A percentile compares a stretch with the other conserved stretches of the same genome.
phyloP scores from a whole-genome alignment of 228 moss, liverwort and hornwort species.

The Sphagnum magellanicum region DNA sequence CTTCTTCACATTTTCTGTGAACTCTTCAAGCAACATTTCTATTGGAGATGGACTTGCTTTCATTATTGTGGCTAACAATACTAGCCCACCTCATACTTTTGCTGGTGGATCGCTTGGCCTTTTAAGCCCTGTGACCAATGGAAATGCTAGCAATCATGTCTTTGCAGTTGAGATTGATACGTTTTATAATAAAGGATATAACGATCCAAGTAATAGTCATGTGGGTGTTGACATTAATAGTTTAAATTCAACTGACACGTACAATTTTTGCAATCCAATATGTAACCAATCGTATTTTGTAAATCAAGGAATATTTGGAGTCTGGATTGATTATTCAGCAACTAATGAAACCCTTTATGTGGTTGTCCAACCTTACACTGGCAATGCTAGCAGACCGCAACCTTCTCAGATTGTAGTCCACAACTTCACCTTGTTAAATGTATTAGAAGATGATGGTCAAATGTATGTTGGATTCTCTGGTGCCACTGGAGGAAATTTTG shows the following conservation, averaged over 20 bases:
- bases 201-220: slow-evolving; percentile 16
- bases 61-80: not conserved
- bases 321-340: slow-evolving; percentile 11
- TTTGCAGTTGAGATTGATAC: slow-evolving; percentile 27
- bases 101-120: not conserved
- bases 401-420: not conserved
- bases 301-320: slow-evolving; percentile 4
- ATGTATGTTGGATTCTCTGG: slow-evolving; percentile 14
- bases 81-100: not conserved
- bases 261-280: slow-evolving; percentile 4
- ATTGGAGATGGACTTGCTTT: slow-evolving; percentile 15
- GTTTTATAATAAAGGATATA: not conserved
- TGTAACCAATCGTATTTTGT: slow-evolving; percentile 7
- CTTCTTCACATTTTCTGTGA: slow-evolving; percentile 14
- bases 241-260: slow-evolving; percentile 5
- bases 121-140: not conserved
- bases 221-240: slow-evolving; percentile 17
- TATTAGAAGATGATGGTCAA: not conserved
- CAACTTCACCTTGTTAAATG: not conserved
- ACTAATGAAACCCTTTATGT: slow-evolving; percentile 1
- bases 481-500: rapidly evolving
- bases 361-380: not conserved
- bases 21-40: too few relatives aligned
- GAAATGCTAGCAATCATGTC: slow-evolving; percentile 1
- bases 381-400: slow-evolving; percentile 2